phyloP scores from a whole-genome alignment of 2,329 filamentous ascomycete genomes.

The Fusarium sp. region DNA sequence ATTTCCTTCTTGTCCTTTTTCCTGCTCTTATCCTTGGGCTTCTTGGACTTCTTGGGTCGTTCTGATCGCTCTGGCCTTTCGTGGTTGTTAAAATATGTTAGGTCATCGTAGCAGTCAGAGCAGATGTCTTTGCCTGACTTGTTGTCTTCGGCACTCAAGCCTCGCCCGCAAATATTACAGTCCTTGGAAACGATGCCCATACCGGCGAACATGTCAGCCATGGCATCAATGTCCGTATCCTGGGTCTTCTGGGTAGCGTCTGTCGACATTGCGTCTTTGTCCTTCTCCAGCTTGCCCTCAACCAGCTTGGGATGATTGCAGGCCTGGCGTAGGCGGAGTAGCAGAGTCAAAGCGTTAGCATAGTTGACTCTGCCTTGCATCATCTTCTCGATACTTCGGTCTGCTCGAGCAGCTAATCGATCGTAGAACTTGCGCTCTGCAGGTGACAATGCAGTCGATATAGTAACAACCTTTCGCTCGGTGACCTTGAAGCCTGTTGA shows the following conservation, averaged over 20 bases:
- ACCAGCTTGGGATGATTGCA: conserved; percentile 95
- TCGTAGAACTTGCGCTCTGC: conserved; percentile 88
- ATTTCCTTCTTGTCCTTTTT: conserved; percentile 26
- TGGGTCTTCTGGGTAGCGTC: conserved; percentile 63
- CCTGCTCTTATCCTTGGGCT: conserved; percentile 28
- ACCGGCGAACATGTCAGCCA: conserved; percentile 86
- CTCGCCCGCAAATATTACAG: conserved; percentile 83
- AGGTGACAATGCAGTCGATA: conserved; percentile 79
- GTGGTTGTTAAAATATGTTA: conserved; percentile 67
- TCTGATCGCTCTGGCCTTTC: conserved; percentile 54
- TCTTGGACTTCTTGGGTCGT: conserved; percentile 43
- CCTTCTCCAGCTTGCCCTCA: conserved; percentile 83
- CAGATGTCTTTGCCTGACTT: conserved; percentile 63
- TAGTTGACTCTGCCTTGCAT: conserved; percentile 87
- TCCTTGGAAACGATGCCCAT: conserved; percentile 80
- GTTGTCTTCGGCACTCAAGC: conserved; percentile 62
- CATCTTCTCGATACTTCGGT: conserved; percentile 87
- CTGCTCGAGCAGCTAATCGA: conserved; percentile 81
- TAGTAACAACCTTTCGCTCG: conserved; percentile 84
- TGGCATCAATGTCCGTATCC: conserved; percentile 76
- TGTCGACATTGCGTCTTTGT: conserved; percentile 82
- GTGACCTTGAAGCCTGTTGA: conserved; percentile 86
- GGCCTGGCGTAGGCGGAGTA: conserved; percentile 89
- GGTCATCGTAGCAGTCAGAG: conserved; percentile 75
- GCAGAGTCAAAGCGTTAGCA: conserved; percentile 88